A percentile compares a stretch with the other conserved stretches of the same genome.
Evolutionary conservation across 1,139 yeast species (phyloP).

Genomic region (Debaryomyces psychrophilus): DNA sequence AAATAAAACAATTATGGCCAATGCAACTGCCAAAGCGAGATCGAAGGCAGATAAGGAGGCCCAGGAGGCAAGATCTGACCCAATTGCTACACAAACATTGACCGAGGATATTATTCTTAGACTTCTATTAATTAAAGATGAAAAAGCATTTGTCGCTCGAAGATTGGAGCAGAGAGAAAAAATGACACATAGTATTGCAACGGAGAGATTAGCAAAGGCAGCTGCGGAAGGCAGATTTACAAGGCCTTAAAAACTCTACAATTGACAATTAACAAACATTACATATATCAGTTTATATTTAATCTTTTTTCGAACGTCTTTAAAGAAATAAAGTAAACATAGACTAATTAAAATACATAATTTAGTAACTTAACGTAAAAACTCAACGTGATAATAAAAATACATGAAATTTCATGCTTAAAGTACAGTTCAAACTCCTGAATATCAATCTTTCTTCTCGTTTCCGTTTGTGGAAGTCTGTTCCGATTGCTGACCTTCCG

Average conservation of each 20-base stretch:
- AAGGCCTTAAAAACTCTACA: slow-evolving; percentile 8
- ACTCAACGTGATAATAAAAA: slow-evolving; percentile 4
- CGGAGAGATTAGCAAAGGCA: slow-evolving; percentile 56
- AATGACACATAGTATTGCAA: slow-evolving; percentile 63
- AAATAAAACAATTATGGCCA: slow-evolving; percentile 69
- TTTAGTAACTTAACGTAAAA: neutral
- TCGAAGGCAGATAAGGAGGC: slow-evolving; percentile 55
- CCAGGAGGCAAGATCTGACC: slow-evolving; percentile 55
- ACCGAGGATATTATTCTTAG: slow-evolving; percentile 73
- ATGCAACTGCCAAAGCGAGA: slow-evolving; percentile 66
- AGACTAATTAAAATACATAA: slow-evolving; percentile 1
- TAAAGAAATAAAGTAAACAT: neutral
- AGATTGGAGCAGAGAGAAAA: slow-evolving; percentile 65
- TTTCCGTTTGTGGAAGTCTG: neutral
- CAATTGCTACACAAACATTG: slow-evolving; percentile 55
- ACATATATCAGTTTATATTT: neutral
- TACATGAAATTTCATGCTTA: neutral
- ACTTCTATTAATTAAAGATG: slow-evolving; percentile 51
- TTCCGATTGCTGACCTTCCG: slow-evolving; percentile 16
- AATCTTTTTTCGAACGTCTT: neutral
- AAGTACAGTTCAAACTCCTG: neutral
- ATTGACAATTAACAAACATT: neutral
- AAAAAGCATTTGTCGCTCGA: slow-evolving; percentile 50
- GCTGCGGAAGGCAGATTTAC: slow-evolving; percentile 46
- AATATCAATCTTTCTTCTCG: slow-evolving; percentile 1